Evolutionary conservation across 305 asterid species (phyloP), one percentile per base, ranked within the genome.

Genomic region (Fraxinus angustifolia): DNA sequence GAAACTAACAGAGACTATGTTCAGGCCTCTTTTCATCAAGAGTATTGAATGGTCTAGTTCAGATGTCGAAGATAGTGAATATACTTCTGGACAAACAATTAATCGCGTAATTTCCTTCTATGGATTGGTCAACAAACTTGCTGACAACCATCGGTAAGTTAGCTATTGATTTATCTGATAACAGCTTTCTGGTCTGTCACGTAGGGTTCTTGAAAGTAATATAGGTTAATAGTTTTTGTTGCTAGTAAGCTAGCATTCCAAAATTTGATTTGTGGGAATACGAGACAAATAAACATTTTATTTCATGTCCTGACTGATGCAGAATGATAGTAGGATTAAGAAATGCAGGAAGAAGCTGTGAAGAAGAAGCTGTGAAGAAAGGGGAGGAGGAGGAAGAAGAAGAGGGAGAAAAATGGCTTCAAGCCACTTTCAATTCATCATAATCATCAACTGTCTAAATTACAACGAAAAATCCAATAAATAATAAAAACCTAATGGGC

Each of bases 1-100:
- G 95, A 94, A 91, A 88, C 97, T 94, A 56, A 96, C 98, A 5
- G 98, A 92, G 87, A 83, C 90, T 6, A 90, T 86, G 97, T 92
- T 96, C 89, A 90, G 92, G 87, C 93, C 97, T 75, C 97, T 93
- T 74, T 92, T 96, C 77, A 83, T 90, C 84, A 91, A 90, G 91
- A 92, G 96, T 75, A 88, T 96, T 81, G 99, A 96, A 80, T 94
- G 99, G 99, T 92, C 97, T 76, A 92, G 88, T 73, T 84, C 91
- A 28, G 82, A 83, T 80, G 82, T 70, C 38, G 94, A 88, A 82
- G 90, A 84, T 81, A 84, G 80, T 80, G 92, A 85, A 79, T 60
- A 26, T 48, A 38, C 38, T 38, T 79, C 85, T 35, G 89, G 82
- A 78, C 88, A 87, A 79, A 84, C 85, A 78, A 78, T 80, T 79